Base-by-base conservation (phyloP, 2,329 filamentous ascomycete genomes). In the Sclerotinia trifoliorum region DNA sequence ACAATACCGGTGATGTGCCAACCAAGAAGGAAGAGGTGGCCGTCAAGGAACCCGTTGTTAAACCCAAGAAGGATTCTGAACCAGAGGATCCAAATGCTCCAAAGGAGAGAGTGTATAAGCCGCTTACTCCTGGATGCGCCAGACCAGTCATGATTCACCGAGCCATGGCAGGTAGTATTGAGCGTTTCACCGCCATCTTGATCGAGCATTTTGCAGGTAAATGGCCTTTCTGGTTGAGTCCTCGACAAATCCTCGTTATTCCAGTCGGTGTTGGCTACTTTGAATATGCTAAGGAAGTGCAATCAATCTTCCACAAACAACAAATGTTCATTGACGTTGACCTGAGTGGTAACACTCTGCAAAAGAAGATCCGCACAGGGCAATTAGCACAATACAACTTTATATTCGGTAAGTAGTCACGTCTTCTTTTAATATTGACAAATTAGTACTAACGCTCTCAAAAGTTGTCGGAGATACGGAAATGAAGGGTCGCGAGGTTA, bases 211-310 rank as follows among this genome's bases (percentile, higher is more conserved):
- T 93, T 78, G 91, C 85, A 66, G 92, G 92, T 74, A 93, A 93
- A 81, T 95, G 92, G 92, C 92, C 92, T 1, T 93, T 94, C 84
- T 95, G 92, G 92, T 82, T 95, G 71, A 92, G 88, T 74, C 92
- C 91, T n/a, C 86, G 92, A 64, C 92, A 95, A 80, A 87, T 95
- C 71, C 83, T 91, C 74, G 86, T 95, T 71, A 88, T 94, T 70
- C 91, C 91, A 11, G 90, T 93, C 70, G 91, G 91, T 80, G 88
- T 89, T 63, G 84, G 86, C 57, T 89, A 85, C 74, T 85, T 88
- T 75, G 88, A 89, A 76, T 93, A 95, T 78, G 91, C 91, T 71
- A 83, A 88, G 77, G 90, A 94, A 79, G 87, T 94, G 8, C 87
- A 90, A 75, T 79, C 80, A 69, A 82, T 89, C 70, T 89, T 94